Evolutionary conservation across 2,329 filamentous ascomycete genomes (phyloP).

Genomic region (Aspergillus texensis): DNA sequence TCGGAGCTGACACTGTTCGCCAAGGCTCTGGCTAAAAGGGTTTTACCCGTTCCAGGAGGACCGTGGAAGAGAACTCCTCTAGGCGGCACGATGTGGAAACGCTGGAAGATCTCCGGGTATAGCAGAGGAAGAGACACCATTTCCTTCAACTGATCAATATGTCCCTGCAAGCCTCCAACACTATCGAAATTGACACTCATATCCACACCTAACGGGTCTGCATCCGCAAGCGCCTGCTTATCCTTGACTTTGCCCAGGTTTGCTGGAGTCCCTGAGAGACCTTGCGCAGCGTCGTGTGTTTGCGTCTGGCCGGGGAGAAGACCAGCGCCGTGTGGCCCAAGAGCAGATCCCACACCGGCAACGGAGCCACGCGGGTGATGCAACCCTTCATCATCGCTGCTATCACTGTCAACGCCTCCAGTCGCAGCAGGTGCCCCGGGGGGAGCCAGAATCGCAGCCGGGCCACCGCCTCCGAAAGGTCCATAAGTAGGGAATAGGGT

Average conservation of each 20-base stretch:
- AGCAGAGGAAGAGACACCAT: constrained; percentile 95
- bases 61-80: constrained; percentile 96
- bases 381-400: constrained; percentile 87
- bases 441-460: constrained; percentile 70
- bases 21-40: constrained; percentile 87
- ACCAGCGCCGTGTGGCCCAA: constrained; percentile 54
- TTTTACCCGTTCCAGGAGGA: constrained; percentile 96
- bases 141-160: constrained; percentile 97
- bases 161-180: constrained; percentile 86
- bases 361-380: constrained; percentile 65
- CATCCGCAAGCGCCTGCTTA: constrained; percentile 86
- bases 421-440: constrained; percentile 69
- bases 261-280: constrained; percentile 65
- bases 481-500: constrained; percentile 87
- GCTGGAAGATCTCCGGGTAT: constrained; percentile 90
- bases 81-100: constrained; percentile 90
- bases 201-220: constrained; percentile 91
- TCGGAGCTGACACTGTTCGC: constrained; percentile 88
- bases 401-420: constrained; percentile 87
- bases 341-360: constrained; percentile 58
- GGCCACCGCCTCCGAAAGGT: constrained; percentile 83
- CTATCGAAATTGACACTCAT: constrained; percentile 90
- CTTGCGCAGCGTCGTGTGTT: constrained; percentile 60
- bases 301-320: constrained; percentile 55
- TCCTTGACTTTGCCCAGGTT: constrained; percentile 95